These are phyloP conservation scores for Xylariomycetidae sp. DNA, from an alignment of 2,329 filamentous ascomycete genomes.

Conservation along the genomic window DNA sequence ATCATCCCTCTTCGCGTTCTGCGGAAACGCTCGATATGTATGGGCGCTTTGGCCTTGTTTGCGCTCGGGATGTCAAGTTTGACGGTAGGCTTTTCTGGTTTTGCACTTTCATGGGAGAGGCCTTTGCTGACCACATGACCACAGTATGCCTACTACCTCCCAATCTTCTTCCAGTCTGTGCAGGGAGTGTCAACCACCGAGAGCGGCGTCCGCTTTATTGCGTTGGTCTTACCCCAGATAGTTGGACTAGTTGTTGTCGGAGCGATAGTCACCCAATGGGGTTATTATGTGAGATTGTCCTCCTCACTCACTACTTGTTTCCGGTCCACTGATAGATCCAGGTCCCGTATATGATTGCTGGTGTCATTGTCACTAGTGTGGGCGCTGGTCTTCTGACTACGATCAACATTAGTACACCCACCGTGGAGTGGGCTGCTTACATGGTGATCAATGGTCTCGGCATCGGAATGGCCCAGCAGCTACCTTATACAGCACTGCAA, in stretches of 20 bases:
- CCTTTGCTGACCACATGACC: too few species aligned
- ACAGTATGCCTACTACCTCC: slow-evolving; percentile 12
- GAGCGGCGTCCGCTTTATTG: slow-evolving; percentile 8
- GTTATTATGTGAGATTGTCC: slow-evolving; percentile 12
- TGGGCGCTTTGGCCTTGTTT: slow-evolving; percentile 5
- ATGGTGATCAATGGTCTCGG: slow-evolving; percentile 9
- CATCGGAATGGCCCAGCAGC: slow-evolving; percentile 7
- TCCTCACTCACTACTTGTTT: background rate
- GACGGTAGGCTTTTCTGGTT: too few species aligned
- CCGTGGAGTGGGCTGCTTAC: slow-evolving; percentile 6
- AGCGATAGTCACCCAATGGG: slow-evolving; percentile 6
- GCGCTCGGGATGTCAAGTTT: slow-evolving; percentile 2
- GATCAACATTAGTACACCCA: background rate
- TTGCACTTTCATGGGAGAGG: too few species aligned
- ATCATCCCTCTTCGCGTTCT: slow-evolving; percentile 9
- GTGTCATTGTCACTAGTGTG: slow-evolving; percentile 1
- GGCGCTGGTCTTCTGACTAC: slow-evolving; percentile 9
- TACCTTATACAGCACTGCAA: slow-evolving; percentile 8
- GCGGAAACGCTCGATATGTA: slow-evolving; percentile 6
- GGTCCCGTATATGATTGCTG: slow-evolving; percentile 11
- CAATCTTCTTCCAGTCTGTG: slow-evolving; percentile 10
- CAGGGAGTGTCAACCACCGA: slow-evolving; percentile 6
- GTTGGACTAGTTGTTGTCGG: slow-evolving; percentile 4
- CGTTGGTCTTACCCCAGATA: slow-evolving; percentile 6
- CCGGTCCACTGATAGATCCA: background rate